phyloP scores from a whole-genome alignment of 495 filamentous ascomycete species.

The Daldinia caldariorum region DNA sequence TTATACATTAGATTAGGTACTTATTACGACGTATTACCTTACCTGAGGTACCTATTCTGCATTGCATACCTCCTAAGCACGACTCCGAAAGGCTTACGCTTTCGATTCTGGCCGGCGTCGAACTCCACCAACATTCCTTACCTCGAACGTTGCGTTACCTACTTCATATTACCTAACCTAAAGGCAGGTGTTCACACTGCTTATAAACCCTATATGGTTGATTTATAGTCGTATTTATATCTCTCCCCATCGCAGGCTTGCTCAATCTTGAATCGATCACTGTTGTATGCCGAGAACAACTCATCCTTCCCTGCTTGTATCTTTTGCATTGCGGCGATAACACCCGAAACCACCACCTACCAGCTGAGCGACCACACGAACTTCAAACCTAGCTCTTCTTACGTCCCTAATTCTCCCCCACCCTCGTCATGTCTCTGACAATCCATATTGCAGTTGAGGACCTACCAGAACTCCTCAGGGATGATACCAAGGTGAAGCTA shows the following conservation, averaged over 20 bases:
- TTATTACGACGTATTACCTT: background rate
- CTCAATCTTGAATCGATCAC: constrained; percentile 3
- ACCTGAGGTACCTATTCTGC: background rate
- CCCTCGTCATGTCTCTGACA: constrained; percentile 33
- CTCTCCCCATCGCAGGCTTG: background rate
- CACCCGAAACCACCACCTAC: background rate
- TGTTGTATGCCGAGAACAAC: constrained; percentile 20
- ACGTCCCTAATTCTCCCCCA: background rate
- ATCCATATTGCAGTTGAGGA: constrained; percentile 64
- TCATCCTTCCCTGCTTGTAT: constrained; percentile 1
- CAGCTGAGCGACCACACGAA: constrained; percentile 6
- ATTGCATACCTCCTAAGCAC: too few relatives aligned
- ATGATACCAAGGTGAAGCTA: constrained; percentile 90
- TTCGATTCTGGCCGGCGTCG: too few relatives aligned
- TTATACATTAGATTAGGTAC: too few relatives aligned
- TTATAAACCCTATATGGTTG: background rate
- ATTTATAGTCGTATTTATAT: background rate
- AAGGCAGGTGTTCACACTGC: background rate
- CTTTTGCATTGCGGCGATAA: constrained; percentile 1
- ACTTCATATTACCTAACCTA: background rate
- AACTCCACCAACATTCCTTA: too few relatives aligned
- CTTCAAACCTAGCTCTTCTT: background rate
- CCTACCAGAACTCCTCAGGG: constrained; percentile 69
- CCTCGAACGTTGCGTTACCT: too few relatives aligned
- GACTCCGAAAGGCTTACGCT: too few relatives aligned